phyloP scores from a whole-genome alignment of 805 yeast genomes.

The Naumovozyma castellii region DNA sequence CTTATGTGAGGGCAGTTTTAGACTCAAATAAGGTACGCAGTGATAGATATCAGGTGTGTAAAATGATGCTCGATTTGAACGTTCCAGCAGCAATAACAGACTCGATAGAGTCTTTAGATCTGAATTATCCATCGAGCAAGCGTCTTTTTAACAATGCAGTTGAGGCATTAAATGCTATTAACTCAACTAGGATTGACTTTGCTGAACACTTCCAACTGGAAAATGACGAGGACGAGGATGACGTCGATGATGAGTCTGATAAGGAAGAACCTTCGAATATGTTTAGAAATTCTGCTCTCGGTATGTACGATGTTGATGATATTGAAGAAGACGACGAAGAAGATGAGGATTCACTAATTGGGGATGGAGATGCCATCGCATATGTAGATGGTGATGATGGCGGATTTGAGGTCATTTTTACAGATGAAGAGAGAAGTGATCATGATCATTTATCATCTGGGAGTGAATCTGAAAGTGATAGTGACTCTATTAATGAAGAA shows the following conservation, averaged over 20 bases:
- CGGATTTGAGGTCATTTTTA: conserved; percentile 27
- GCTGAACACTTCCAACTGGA: conserved; percentile 51
- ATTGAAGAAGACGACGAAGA: conserved; percentile 54
- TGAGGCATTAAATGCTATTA: conserved; percentile 47
- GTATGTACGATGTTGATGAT: conserved; percentile 84
- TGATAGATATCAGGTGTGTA: conserved; percentile 58
- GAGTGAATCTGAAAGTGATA: conserved; percentile 16
- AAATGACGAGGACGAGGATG: conserved; percentile 48
- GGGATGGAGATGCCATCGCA: conserved; percentile 36
- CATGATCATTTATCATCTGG: conserved; percentile 26
- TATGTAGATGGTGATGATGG: conserved; percentile 31
- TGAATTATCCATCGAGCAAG: conserved; percentile 61
- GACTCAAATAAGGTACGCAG: conserved; percentile 40
- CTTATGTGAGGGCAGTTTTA: conserved; percentile 33
- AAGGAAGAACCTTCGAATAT: conserved; percentile 76
- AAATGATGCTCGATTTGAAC: conserved; percentile 58
- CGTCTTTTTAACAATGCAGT: conserved; percentile 50
- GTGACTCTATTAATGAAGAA: conserved; percentile 4
- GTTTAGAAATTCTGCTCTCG: conserved; percentile 80
- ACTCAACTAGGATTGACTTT: conserved; percentile 45
- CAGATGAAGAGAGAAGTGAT: conserved; percentile 27
- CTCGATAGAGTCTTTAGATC: conserved; percentile 56
- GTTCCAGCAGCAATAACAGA: conserved; percentile 48
- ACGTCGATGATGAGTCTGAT: conserved; percentile 46
- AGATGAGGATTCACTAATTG: conserved; percentile 40